Evolutionary conservation across 2,329 filamentous ascomycete species (phyloP).

Genomic region (Paecilomyces sp.): DNA sequence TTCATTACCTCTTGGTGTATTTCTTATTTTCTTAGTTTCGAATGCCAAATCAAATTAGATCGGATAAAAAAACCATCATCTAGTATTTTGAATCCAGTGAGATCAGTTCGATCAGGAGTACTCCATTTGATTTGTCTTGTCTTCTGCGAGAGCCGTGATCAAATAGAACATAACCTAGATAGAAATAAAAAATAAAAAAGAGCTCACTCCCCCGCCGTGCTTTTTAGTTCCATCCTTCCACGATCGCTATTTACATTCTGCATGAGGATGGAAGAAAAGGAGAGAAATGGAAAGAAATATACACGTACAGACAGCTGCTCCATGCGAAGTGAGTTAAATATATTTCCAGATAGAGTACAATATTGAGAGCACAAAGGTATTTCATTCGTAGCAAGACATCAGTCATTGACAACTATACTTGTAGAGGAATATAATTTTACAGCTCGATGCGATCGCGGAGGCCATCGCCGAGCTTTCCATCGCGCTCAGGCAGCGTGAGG

Average conservation of each 20-base stretch:
- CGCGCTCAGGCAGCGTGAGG: constrained; percentile 9
- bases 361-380: neutral
- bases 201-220: neutral
- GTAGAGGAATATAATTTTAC: neutral
- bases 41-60: neutral
- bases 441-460: neutral
- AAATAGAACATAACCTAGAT: neutral
- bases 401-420: neutral
- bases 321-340: neutral
- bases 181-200: neutral
- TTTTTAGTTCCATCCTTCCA: neutral
- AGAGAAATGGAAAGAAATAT: neutral
- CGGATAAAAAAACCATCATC: too few species aligned
- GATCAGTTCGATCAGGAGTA: too few species aligned
- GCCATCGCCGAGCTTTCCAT: neutral
- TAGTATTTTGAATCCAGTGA: too few species aligned
- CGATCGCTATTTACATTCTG: neutral
- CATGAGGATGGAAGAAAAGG: neutral
- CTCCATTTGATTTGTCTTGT: too few species aligned
- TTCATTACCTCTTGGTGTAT: neutral
- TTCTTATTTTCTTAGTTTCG: neutral
- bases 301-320: neutral
- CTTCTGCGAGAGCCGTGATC: neutral
- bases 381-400: neutral
- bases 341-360: neutral